Conservation (phyloP, 2,329 filamentous ascomycete genomes). For the Apiospora kogelbergensis region DNA sequence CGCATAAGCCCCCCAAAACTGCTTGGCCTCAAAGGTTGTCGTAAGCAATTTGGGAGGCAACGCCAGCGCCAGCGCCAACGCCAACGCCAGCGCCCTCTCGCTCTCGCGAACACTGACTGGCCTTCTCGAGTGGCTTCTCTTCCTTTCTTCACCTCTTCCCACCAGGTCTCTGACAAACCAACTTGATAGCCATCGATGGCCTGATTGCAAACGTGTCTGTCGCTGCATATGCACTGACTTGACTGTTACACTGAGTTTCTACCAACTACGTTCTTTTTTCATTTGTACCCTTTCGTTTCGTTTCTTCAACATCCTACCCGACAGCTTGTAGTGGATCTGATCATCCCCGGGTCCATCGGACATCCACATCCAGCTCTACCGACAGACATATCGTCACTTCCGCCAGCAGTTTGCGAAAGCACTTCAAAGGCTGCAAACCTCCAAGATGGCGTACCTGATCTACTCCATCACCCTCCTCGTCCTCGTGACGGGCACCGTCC, state of each 20-base stretch:
- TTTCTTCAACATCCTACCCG: background rate
- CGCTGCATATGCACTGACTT: slow-evolving; percentile 14
- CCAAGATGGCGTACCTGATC: slow-evolving; percentile 73
- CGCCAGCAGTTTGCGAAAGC: background rate
- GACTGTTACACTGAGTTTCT: slow-evolving; percentile 13
- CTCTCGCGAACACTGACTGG: background rate
- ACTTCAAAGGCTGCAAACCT: background rate
- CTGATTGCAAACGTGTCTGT: slow-evolving; percentile 8
- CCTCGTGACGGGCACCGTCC: slow-evolving; percentile 69
- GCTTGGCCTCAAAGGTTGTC: slow-evolving; percentile 4
- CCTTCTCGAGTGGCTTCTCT: background rate
- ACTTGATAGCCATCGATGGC: slow-evolving; percentile 12
- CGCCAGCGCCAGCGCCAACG: background rate
- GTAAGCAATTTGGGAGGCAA: background rate
- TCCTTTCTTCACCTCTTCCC: background rate
- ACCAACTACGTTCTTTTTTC: background rate
- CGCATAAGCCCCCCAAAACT: background rate
- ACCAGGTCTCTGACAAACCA: background rate
- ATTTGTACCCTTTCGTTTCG: slow-evolving; percentile 12
- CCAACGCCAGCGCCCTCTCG: background rate
- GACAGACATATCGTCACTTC: background rate
- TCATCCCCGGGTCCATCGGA: slow-evolving; percentile 1
- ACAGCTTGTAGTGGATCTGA: background rate
- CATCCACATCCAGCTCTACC: background rate
- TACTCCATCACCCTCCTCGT: slow-evolving; percentile 73